Conservation (phyloP, 257 asterid genomes). For the Salvia hispanica region DNA sequence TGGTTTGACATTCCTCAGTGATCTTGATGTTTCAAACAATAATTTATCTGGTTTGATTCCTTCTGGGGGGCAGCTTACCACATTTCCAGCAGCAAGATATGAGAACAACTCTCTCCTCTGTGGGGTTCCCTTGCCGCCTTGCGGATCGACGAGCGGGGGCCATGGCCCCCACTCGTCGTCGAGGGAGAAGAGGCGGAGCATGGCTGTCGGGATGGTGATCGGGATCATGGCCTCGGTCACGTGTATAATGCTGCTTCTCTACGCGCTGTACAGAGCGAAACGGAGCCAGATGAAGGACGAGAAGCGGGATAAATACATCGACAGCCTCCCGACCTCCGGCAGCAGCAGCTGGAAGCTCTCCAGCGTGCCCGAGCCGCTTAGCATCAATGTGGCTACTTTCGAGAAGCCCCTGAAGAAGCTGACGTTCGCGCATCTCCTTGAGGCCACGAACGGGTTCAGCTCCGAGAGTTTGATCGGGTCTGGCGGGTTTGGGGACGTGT, state of each 20-base stretch:
- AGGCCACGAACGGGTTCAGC: conserved; percentile 92
- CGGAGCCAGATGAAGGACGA: conserved; percentile 53
- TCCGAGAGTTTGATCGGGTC: conserved; percentile 83
- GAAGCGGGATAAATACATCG: conserved; percentile 73
- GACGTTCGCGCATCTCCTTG: conserved; percentile 82
- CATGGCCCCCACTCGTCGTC: conserved; percentile 30
- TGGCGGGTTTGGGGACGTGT: conserved; percentile 97
- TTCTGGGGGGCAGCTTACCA: conserved; percentile 80
- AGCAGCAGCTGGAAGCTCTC: conserved; percentile 91
- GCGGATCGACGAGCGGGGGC: conserved; percentile 43
- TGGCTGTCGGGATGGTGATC: conserved; percentile 71
- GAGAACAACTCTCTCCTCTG: conserved; percentile 85
- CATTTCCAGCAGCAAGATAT: conserved; percentile 78
- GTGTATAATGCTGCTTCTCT: conserved; percentile 52
- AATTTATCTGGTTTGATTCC: conserved; percentile 73
- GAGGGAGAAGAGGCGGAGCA: conserved; percentile 45
- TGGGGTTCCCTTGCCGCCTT: conserved; percentile 77
- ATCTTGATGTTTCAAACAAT: conserved; percentile 91
- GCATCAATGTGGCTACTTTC: conserved; percentile 90
- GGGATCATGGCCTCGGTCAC: conserved; percentile 68
- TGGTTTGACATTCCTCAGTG: conserved; percentile 77
- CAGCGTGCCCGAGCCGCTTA: conserved; percentile 80
- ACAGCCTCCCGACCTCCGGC: conserved; percentile 90
- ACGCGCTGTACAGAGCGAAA: conserved; percentile 60
- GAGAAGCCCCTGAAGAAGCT: conserved; percentile 89